Percentiles rank a stretch among this genome's conserved stretches.
Conservation (phyloP, 164 flowering plant genomes). For the Euptelea pleiosperma region DNA sequence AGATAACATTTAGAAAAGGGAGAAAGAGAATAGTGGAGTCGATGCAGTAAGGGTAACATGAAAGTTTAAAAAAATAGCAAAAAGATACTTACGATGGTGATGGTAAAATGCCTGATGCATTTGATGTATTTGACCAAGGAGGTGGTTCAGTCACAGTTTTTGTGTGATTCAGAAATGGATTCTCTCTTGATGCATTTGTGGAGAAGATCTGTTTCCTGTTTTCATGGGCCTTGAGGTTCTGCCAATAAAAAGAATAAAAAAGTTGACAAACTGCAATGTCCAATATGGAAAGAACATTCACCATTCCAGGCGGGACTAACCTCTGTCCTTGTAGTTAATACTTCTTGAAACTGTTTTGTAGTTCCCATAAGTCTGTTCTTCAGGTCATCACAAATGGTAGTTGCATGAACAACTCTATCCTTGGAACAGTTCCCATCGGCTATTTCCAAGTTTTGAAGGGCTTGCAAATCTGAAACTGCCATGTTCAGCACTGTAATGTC, state of each 20-base stretch:
- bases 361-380: conserved; percentile 75
- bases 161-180: conserved; percentile 41
- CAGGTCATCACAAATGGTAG: conserved; percentile 78
- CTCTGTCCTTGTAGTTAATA: conserved; percentile 74
- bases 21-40: background rate
- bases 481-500: conserved; percentile 66
- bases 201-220: conserved; percentile 81
- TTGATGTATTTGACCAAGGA: conserved; percentile 67
- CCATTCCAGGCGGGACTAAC: conserved; percentile 23
- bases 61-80: background rate
- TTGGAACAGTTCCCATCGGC: conserved; percentile 60
- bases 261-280: background rate
- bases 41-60: background rate
- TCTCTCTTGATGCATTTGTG: conserved; percentile 52
- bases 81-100: conserved; percentile 40
- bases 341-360: conserved; percentile 80
- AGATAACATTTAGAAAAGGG: too few species aligned
- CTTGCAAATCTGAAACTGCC: conserved; percentile 68
- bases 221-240: conserved; percentile 92
- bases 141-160: conserved; percentile 57
- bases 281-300: background rate
- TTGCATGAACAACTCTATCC: conserved; percentile 67
- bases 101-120: conserved; percentile 35
- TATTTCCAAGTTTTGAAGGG: conserved; percentile 56
- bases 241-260: conserved; percentile 12